Percentiles rank a stretch among this genome's conserved stretches.
Conservation (phyloP, 2,329 filamentous ascomycete species). For the Cryoendolithus antarcticus region DNA sequence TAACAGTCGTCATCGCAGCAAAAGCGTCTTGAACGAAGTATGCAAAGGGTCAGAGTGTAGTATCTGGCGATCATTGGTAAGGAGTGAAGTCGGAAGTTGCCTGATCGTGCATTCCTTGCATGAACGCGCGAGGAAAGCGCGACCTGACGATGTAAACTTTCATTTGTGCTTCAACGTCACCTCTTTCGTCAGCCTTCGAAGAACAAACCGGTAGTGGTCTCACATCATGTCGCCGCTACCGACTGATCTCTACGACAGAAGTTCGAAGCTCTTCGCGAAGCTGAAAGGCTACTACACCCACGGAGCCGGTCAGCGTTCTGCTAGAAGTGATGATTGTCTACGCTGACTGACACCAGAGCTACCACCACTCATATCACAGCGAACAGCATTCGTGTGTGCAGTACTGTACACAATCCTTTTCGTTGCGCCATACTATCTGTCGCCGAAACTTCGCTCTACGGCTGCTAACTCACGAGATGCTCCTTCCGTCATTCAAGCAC, state of each 20-base stretch:
- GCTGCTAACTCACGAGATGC: slow-evolving; percentile 70
- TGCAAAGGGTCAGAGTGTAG: too few species aligned
- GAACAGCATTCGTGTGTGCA: slow-evolving; percentile 19
- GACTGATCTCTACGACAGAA: slow-evolving; percentile 5
- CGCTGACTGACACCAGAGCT: neutral
- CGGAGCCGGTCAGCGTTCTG: slow-evolving; percentile 8
- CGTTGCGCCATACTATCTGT: slow-evolving; percentile 83
- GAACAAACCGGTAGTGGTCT: too few species aligned
- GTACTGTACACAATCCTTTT: slow-evolving; percentile 77
- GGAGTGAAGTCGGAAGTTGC: too few species aligned
- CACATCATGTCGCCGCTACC: slow-evolving; percentile 4
- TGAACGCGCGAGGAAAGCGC: too few species aligned
- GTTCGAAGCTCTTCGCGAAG: slow-evolving; percentile 5
- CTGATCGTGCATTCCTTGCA: too few species aligned
- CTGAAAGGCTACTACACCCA: slow-evolving; percentile 8
- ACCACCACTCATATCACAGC: slow-evolving; percentile 13
- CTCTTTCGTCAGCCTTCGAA: too few species aligned
- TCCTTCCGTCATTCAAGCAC: slow-evolving; percentile 75
- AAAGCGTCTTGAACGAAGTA: too few species aligned
- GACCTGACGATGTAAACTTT: too few species aligned
- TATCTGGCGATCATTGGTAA: too few species aligned
- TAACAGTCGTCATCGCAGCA: too few species aligned
- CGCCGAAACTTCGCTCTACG: slow-evolving; percentile 65
- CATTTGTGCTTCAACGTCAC: too few species aligned
- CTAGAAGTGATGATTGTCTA: too few species aligned